A percentile compares a stretch with the other conserved stretches of the same genome.
Conservation (phyloP, 2,329 filamentous ascomycete genomes). For the Fusarium sp. region DNA sequence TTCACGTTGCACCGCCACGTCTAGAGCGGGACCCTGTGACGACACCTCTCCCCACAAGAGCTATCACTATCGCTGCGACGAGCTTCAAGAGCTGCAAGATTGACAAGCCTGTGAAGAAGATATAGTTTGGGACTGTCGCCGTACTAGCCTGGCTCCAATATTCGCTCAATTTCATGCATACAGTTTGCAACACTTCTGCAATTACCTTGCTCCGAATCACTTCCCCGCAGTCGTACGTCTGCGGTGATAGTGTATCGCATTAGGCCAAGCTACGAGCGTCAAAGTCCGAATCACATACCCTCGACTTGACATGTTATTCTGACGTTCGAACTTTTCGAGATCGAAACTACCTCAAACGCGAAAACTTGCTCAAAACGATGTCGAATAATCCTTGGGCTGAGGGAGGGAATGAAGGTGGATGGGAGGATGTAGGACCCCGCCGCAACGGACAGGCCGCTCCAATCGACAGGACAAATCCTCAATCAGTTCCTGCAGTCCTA, state of each 20-base stretch:
- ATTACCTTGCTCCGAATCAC: constrained; percentile 22
- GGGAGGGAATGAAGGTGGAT: constrained; percentile 37
- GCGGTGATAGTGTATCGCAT: constrained; percentile 28
- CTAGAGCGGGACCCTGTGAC: constrained; percentile 45
- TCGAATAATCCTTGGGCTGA: constrained; percentile 47
- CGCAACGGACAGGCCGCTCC: constrained; percentile 24
- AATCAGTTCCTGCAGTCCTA: constrained; percentile 50
- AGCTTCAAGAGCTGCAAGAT: constrained; percentile 9
- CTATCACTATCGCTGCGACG: constrained; percentile 24
- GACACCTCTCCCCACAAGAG: constrained; percentile 43
- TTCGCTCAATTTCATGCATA: constrained; percentile 19
- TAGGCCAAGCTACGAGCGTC: constrained; percentile 14
- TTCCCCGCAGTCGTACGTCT: constrained; percentile 29
- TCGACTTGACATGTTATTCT: constrained; percentile 29
- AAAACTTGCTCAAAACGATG: constrained; percentile 17
- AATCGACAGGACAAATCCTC: background rate
- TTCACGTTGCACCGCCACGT: constrained; percentile 36
- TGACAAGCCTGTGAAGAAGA: background rate
- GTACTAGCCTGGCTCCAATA: background rate
- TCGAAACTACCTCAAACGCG: constrained; percentile 13
- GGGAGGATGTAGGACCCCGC: constrained; percentile 44
- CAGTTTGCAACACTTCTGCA: constrained; percentile 15
- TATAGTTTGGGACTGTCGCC: background rate
- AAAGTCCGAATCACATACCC: background rate
- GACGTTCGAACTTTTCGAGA: constrained; percentile 3